Evolutionary conservation across 2,329 filamentous ascomycete species (phyloP).

Genomic region (Chaetomiaceae sp.): DNA sequence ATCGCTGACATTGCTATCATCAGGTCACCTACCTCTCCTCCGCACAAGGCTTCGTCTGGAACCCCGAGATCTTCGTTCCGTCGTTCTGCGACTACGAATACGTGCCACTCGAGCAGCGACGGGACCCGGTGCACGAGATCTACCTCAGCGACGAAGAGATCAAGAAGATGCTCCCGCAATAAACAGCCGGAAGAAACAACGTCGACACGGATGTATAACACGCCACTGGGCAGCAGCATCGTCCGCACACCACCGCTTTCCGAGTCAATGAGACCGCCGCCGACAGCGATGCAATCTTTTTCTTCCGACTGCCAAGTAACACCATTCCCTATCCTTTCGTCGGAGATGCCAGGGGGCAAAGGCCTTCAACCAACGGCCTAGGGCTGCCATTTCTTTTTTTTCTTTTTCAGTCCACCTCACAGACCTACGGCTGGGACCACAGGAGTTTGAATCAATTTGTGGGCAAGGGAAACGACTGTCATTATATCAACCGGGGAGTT

Average conservation of each 20-base stretch:
- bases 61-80: slow-evolving; percentile 78
- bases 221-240: too few species aligned
- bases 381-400: neutral
- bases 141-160: slow-evolving; percentile 72
- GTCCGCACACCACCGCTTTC: too few species aligned
- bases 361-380: neutral
- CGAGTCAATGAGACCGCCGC: too few species aligned
- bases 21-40: slow-evolving; percentile 77
- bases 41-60: slow-evolving; percentile 78
- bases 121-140: slow-evolving; percentile 75
- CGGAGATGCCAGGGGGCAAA: too few species aligned
- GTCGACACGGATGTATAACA: neutral
- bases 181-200: slow-evolving; percentile 21
- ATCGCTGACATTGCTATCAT: slow-evolving; percentile 8
- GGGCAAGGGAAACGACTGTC: neutral
- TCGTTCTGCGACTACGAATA: slow-evolving; percentile 73
- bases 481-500: slow-evolving; percentile 8
- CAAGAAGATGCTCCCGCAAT: slow-evolving; percentile 62
- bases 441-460: slow-evolving; percentile 5
- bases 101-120: slow-evolving; percentile 67
- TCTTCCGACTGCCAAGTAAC: too few species aligned
- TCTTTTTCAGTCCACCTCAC: neutral
- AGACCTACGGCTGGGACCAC: neutral
- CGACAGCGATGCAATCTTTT: too few species aligned
- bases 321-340: too few species aligned